Evolutionary conservation across 2,329 filamentous ascomycete species (phyloP).

Genomic region (Didymella segeticola): DNA sequence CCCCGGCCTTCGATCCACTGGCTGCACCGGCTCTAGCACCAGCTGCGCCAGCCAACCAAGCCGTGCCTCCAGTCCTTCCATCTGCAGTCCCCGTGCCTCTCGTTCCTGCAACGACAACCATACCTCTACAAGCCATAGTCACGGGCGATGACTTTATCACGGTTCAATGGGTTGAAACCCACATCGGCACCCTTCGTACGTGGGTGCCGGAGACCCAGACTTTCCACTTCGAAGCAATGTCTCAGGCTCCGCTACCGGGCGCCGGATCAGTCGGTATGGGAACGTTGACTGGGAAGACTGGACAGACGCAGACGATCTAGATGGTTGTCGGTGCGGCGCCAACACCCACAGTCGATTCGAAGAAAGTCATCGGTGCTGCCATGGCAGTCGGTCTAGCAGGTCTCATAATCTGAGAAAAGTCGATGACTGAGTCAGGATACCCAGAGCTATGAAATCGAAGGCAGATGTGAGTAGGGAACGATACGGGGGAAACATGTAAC

Average conservation of each 20-base stretch:
- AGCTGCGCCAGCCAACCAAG: slow-evolving; percentile 9
- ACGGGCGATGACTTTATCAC: slow-evolving; percentile 32
- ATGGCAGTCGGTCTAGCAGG: slow-evolving; percentile 35
- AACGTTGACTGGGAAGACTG: slow-evolving; percentile 39
- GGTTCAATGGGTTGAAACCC: slow-evolving; percentile 44
- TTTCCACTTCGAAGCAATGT: slow-evolving; percentile 32
- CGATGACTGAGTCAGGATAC: too few species aligned
- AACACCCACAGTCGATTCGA: slow-evolving; percentile 25
- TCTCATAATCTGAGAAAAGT: slow-evolving; percentile 20
- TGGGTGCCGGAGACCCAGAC: slow-evolving; percentile 44
- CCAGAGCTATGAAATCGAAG: too few species aligned
- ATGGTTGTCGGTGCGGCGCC: slow-evolving; percentile 29
- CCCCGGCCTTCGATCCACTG: neutral
- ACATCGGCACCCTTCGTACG: slow-evolving; percentile 34
- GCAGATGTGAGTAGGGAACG: neutral
- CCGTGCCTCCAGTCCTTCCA: slow-evolving; percentile 3
- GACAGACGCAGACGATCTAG: slow-evolving; percentile 35
- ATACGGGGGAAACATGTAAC: neutral
- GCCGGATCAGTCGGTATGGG: slow-evolving; percentile 45
- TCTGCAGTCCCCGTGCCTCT: slow-evolving; percentile 1
- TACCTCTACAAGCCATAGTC: neutral
- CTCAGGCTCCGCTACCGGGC: slow-evolving; percentile 33
- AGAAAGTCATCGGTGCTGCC: slow-evolving; percentile 26
- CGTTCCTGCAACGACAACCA: slow-evolving; percentile 3
- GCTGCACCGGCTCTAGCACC: slow-evolving; percentile 7